Evolutionary conservation across 106 monocot genomes (phyloP), one percentile per base, ranked within the genome.

Genomic region (Dactylorhiza incarnata): DNA sequence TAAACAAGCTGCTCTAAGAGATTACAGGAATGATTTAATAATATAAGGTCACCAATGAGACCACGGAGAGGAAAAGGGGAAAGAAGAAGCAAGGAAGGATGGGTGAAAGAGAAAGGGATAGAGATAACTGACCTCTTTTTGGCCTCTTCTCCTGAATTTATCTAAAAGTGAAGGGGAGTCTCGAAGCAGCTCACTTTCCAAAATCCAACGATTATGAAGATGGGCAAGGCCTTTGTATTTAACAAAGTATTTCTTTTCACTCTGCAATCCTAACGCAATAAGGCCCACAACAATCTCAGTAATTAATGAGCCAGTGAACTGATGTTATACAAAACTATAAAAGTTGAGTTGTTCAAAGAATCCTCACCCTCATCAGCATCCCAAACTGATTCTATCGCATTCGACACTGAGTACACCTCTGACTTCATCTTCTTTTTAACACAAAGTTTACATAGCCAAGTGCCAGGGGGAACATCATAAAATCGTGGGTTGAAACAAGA

Each of bases 211-310:
- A 76, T 95, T 92, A 73, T 95, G 91, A 52, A 92, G 81, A 87
- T 95, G 95, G 24, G 91, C 81, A 73, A 95, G 87, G 73, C 83
- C 83, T 72, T 80, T 88, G 65, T 92, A 95, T 62, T 95, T 95
- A 26, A 92, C 92, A 70, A 89, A 72, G 83, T 92, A 95, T 49
- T 75, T 74, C 74, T 86, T 95, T 74, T 77, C 79, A 74, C 70
- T 73, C 63, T 84, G 65, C 68, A 50, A 56, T 80, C 75, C 86
- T 90, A 73, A 15, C 29, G 71, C 48, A 62, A 80, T 75, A n/a
- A 29, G 3, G 55, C 45, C 65, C 26, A 72, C 16, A 63, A 50
- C 47, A 76, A 59, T 22, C 81, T 47, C 16, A 86, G 73, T 24
- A 83, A 44, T 67, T 20, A 66, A 72, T 55, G 22, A 1, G 17